These are phyloP conservation scores for Isatis lusitanica DNA, from an alignment of 441 rosid species.

Conservation along the genomic window DNA sequence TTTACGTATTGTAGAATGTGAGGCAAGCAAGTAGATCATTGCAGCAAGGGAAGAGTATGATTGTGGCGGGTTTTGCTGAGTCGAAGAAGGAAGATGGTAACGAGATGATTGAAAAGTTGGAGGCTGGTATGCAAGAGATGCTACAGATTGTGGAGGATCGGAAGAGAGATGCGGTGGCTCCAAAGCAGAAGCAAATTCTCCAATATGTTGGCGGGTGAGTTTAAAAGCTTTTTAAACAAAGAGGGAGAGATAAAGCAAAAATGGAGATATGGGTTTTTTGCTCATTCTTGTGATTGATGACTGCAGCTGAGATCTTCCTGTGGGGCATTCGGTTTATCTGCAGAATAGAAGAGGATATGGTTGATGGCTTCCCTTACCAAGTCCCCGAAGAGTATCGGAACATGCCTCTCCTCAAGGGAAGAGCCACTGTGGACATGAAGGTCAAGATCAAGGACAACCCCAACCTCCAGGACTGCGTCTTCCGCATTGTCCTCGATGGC, in stretches of 20 bases:
- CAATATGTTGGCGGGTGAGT: slow-evolving; percentile 85
- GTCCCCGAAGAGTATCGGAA: slow-evolving; percentile 80
- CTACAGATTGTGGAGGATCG: slow-evolving; percentile 80
- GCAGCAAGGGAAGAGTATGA: slow-evolving; percentile 76
- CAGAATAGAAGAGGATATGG: slow-evolving; percentile 99
- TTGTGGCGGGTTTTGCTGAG: slow-evolving; percentile 77
- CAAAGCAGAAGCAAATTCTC: slow-evolving; percentile 91
- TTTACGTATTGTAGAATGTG: slow-evolving; percentile 61
- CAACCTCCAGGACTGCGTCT: slow-evolving; percentile 75
- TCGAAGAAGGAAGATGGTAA: slow-evolving; percentile 83
- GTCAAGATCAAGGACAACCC: slow-evolving; percentile 98
- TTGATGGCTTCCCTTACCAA: slow-evolving; percentile 89
- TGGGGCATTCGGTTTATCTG: slow-evolving; percentile 98
- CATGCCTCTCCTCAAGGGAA: slow-evolving; percentile 95
- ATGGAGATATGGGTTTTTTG: slow-evolving; percentile 39
- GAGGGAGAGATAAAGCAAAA: slow-evolving; percentile 1
- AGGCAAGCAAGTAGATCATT: slow-evolving; percentile 82
- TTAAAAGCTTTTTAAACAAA: not conserved
- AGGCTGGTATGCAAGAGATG: slow-evolving; percentile 84
- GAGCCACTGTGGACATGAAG: slow-evolving; percentile 97
- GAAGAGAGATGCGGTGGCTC: slow-evolving; percentile 86
- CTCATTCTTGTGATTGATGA: slow-evolving; percentile 82
- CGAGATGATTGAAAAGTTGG: slow-evolving; percentile 77
- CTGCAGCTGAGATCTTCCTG: slow-evolving; percentile 99
- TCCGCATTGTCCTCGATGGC: slow-evolving; percentile 91